Evolutionary conservation across 345 rosid species (phyloP), one percentile per base, ranked within the genome.

Genomic region (Lepidium didymum): DNA sequence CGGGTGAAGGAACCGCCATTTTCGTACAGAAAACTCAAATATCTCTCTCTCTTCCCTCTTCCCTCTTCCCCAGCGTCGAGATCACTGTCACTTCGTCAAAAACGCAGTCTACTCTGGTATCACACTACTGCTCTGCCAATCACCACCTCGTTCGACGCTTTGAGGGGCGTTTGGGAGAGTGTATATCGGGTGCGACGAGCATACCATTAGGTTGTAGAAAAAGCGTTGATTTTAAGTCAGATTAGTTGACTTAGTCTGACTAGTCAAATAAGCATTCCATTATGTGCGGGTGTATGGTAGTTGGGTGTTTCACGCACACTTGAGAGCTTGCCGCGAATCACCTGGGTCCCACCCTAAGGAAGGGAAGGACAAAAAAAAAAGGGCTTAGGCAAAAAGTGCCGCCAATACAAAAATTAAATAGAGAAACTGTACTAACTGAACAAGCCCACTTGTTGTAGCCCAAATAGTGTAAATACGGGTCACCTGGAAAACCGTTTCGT

Each of bases 1-100:
- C 68, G 7, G 96, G 76, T 19, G 93, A 84, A 11, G 86, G 59
- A 33, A 72, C 36, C 74, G 47, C 80, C 94, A 85, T 87, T 77
- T 8, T 62, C 35, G 57, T 36, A 2, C 10, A 5, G 19, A 47
- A 33, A 29, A 19, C 60, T 8, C 41, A 29, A 36, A 33, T 29
- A 31, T 64, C 57, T 49, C 49, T 43, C 47, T 36, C 41, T 7
- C 3, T 25, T 3, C 56, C 7, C 41, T 7, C 3, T 25, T 3
- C 56, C 7, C 27, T 25, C 54, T 14, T 23, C 27, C 27, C 1
- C 27, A 23, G 27, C 27, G 27, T 23, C 27, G 27, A 23, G 23
- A 29, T 13, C 4, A 18, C 10, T 44, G 38, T 43, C 44, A 16
- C 74, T 16, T 31, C 27, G 29, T 12, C 44, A 33, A 3, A 6